Evolutionary conservation across 2,329 filamentous ascomycete genomes (phyloP), one percentile per base, ranked within the genome.

Genomic region (Trichophaea hybrida): DNA sequence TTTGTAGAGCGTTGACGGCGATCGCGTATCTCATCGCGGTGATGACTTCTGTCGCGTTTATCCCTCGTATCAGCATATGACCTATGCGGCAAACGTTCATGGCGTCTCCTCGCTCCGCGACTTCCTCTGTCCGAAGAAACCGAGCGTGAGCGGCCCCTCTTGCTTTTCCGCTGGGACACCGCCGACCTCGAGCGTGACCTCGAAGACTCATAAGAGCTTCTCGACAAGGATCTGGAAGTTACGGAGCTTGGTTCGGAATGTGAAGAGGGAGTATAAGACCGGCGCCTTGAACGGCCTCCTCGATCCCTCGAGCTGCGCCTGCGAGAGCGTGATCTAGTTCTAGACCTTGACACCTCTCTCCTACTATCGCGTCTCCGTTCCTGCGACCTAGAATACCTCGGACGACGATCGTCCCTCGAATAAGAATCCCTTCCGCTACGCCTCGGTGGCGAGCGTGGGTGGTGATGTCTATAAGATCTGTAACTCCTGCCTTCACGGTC

Each of bases 401-500:
- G 64, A 55, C 61, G 59, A 34, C 64, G 63, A 40, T 43, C 38
- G 38, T 43, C 38, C 38, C 38, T 43, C 38, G 38, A 43, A 15
- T 43, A 43, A 53, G 48, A 50, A 48, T 55, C 10, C 60, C 58
- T 8, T 61, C 65, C 17, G 31, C 50, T 8, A 49, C 12, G 17
- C 13, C 12, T 12, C 32, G 60, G 55, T 48, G 56, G 55, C 44
- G 61, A 61, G 67, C 55, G 63, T 69, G 31, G 58, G 59, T 15
- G 69, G 54, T 13, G 66, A 67, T 46, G 62, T 53, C 50, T 5
- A 37, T 53, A 53, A n/a, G 15, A 32, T 31, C 50, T 62, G 44
- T 24, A 64, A 37, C 70, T 71, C 54, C 73, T 73, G 67, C 59
- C 72, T 68, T 58, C 72, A 70, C 58, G 68, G 69, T 53, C 68